Evolutionary conservation across 495 filamentous ascomycete genomes (phyloP).

Genomic region (Penicillium longicatenatum): DNA sequence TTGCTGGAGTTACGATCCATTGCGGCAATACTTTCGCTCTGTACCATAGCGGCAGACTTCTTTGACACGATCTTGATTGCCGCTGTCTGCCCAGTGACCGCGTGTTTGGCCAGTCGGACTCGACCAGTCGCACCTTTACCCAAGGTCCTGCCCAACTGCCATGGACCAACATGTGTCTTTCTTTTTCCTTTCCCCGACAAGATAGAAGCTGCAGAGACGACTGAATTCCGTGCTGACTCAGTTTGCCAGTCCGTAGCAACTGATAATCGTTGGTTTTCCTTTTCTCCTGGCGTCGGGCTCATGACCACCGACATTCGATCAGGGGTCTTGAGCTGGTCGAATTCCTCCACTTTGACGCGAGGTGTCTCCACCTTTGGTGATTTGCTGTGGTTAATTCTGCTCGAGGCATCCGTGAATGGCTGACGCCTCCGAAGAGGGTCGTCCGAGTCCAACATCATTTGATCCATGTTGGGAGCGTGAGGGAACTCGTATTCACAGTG

Average conservation of each 20-base stretch:
- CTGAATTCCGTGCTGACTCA: constrained; percentile 68
- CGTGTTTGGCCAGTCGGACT: constrained; percentile 80
- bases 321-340: constrained; percentile 31
- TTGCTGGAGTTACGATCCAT: constrained; percentile 61
- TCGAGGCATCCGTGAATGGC: constrained; percentile 52
- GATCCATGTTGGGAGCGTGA: constrained; percentile 14
- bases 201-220: constrained; percentile 69
- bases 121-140: constrained; percentile 83
- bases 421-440: constrained; percentile 39
- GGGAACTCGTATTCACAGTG: not conserved
- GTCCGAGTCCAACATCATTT: constrained; percentile 21
- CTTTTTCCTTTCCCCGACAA: constrained; percentile 59
- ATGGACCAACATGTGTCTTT: constrained; percentile 85
- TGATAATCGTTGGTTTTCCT: constrained; percentile 56
- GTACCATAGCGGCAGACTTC: constrained; percentile 65
- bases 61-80: constrained; percentile 95
- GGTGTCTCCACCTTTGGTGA: constrained; percentile 30
- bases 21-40: constrained; percentile 74
- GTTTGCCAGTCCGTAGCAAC: constrained; percentile 52
- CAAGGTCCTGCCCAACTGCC: constrained; percentile 84
- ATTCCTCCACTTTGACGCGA: constrained; percentile 24
- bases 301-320: constrained; percentile 43
- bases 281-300: constrained; percentile 35
- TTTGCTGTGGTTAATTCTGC: constrained; percentile 45
- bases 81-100: constrained; percentile 69